Conservation (phyloP, 306 rosid species). For the Crataegus laevigata region DNA sequence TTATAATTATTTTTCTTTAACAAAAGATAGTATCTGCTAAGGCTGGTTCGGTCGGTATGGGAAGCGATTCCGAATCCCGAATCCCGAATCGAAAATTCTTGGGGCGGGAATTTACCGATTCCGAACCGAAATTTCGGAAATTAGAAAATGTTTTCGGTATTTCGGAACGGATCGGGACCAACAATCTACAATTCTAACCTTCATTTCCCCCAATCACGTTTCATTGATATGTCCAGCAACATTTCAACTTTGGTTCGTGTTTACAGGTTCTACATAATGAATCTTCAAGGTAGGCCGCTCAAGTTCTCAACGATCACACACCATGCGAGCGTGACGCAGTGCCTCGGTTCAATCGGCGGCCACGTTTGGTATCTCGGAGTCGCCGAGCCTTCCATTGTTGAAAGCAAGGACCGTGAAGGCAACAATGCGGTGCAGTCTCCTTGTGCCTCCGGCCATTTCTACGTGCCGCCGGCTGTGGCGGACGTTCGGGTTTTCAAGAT, state of each 20-base stretch:
- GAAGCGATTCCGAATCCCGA: no score
- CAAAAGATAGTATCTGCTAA: no score
- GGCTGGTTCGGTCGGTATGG: no score
- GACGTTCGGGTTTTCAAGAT: slow-evolving; percentile 59
- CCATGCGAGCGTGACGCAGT: slow-evolving; percentile 83
- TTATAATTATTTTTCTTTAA: no score
- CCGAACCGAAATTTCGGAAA: no score
- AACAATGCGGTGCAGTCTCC: slow-evolving; percentile 29
- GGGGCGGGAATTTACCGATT: no score
- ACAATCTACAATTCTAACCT: no score
- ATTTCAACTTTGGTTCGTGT: neutral
- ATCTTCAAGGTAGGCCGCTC: slow-evolving; percentile 40
- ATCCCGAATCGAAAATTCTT: no score
- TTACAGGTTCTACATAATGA: slow-evolving; percentile 71
- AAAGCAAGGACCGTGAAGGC: slow-evolving; percentile 14
- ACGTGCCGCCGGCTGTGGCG: slow-evolving; percentile 53
- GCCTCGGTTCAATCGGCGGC: slow-evolving; percentile 79
- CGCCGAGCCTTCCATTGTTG: slow-evolving; percentile 66
- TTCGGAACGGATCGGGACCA: no score
- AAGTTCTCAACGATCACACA: slow-evolving; percentile 58
- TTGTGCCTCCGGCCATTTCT: slow-evolving; percentile 41
- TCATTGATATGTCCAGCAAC: no score
- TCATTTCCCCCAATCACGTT: no score
- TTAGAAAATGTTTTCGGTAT: no score
- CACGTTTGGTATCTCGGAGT: slow-evolving; percentile 80